Evolutionary conservation across 1,284 basidiomycete species (phyloP), one percentile per base, ranked within the genome.

Genomic region (Thecaphora thlaspeos): DNA sequence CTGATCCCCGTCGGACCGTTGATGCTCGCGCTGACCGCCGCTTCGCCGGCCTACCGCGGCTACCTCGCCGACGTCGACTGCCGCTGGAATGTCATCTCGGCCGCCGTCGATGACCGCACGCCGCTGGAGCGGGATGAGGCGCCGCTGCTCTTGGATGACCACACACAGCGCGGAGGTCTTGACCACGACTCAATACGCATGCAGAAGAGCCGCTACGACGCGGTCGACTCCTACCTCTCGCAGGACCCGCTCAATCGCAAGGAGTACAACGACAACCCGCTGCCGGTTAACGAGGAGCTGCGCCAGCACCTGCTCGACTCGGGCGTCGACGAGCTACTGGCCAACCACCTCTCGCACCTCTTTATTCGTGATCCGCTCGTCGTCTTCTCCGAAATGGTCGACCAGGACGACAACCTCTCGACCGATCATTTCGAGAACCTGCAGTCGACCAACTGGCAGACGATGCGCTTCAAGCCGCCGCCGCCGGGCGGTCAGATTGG

Each of bases 381-480:
- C 32, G 84, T 97, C 50, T 98, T 97, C 77, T 89, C 88, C 38
- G 95, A 98, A 80, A 91, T 88, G 12, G 86, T 98, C 52, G 84
- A 95, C 68, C 91, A 94, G 79, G 90, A 97, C 77, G 91, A 98
- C 77, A 80, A 82, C 38, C 82, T 82, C 23, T 92, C 89, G 56
- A 91, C 85, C 67, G 95, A 98, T 75, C 95, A 99, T 78, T 98
- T 98, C 71, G 95, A 99, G 88, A 98, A 97, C 75, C 87, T 98
- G 32, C 95, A 98, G 84, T 95, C 92, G 7, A 98, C 95, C 10
- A 98, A 98, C 78, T 99, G 95, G 95, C 95, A 98, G 81, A 97
- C 95, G 0, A 83, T 99, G 51, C 86, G 95, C 28, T 98, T 99
- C 84, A 99, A 99, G 79, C 95, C 95, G 5, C 95, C 95, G 8